These are phyloP conservation scores for Amanita rimosa DNA, from an alignment of 768 basidiomycete genomes.

Conservation along the genomic window DNA sequence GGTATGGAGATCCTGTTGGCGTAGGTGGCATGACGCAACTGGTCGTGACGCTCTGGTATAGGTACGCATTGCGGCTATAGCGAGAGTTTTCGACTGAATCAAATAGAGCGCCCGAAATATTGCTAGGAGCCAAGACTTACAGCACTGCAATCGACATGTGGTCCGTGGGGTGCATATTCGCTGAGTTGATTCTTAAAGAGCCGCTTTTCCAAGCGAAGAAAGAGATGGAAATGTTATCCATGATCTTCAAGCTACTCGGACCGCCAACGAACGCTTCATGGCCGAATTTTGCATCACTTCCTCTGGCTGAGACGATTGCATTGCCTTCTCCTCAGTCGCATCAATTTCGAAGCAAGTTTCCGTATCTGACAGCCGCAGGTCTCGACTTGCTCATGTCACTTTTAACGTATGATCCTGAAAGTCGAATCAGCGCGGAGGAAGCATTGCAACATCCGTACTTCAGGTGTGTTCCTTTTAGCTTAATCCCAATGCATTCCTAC, in stretches of 20 bases:
- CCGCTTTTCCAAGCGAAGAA: constrained; percentile 97
- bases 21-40: constrained; percentile 96
- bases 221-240: constrained; percentile 83
- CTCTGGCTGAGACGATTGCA: constrained; percentile 69
- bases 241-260: constrained; percentile 93
- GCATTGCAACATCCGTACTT: constrained; percentile 91
- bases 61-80: constrained; percentile 35
- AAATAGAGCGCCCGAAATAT: constrained; percentile 83
- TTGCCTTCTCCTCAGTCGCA: constrained; percentile 65
- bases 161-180: constrained; percentile 99
- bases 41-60: constrained; percentile 98
- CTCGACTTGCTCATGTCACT: constrained; percentile 75
- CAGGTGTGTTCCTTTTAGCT: constrained; percentile 34
- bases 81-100: constrained; percentile 6
- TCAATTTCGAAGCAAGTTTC: constrained; percentile 79
- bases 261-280: constrained; percentile 82
- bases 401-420: constrained; percentile 81
- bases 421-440: constrained; percentile 81
- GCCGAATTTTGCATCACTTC: constrained; percentile 75
- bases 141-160: constrained; percentile 96
- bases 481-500: background rate
- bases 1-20: constrained; percentile 94
- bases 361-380: constrained; percentile 72
- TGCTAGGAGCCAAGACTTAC: constrained; percentile 88
- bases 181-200: constrained; percentile 89